Evolutionary conservation across 257 asterid genomes (phyloP).

Genomic region (Orobanche coerulescens): DNA sequence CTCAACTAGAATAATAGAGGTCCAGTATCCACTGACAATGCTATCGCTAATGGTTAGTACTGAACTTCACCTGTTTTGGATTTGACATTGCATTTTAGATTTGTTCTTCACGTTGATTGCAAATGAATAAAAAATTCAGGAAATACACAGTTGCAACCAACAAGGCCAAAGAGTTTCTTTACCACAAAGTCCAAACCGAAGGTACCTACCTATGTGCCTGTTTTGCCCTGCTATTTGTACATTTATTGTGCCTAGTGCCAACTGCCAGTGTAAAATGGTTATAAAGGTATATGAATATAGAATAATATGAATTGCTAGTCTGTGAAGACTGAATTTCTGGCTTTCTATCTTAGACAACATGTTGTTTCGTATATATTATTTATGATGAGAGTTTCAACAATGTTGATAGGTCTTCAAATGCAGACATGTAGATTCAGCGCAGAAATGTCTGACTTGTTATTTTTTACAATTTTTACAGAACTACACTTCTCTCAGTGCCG

Average conservation of each 20-base stretch:
- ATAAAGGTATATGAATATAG: not conserved
- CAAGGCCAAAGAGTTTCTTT: slow-evolving; percentile 32
- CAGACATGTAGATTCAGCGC: slow-evolving; percentile 9
- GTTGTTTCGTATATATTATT: not conserved
- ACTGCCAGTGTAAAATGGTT: slow-evolving; percentile 3
- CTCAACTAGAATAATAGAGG: slow-evolving; percentile 30
- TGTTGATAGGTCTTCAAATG: not conserved
- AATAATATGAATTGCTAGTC: not conserved
- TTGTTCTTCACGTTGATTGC: slow-evolving; percentile 3
- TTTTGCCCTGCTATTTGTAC: not conserved
- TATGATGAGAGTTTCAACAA: not conserved
- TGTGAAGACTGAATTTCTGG: not conserved
- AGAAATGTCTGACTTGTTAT: slow-evolving; percentile 19
- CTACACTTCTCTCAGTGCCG: slow-evolving; percentile 40
- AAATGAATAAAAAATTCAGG: slow-evolving; percentile 33
- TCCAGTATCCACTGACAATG: slow-evolving; percentile 26
- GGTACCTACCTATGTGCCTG: slow-evolving; percentile 28
- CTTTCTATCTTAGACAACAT: not conserved
- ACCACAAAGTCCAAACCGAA: slow-evolving; percentile 53
- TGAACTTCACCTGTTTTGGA: not conserved
- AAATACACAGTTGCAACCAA: slow-evolving; percentile 30
- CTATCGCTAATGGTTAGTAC: slow-evolving; percentile 47
- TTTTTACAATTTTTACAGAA: slow-evolving; percentile 32
- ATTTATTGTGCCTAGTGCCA: not conserved
- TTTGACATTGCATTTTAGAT: slow-evolving; percentile 6